These are phyloP conservation scores for Candida lessepsii DNA, from an alignment of 805 yeast genomes.

Conservation along the genomic window DNA sequence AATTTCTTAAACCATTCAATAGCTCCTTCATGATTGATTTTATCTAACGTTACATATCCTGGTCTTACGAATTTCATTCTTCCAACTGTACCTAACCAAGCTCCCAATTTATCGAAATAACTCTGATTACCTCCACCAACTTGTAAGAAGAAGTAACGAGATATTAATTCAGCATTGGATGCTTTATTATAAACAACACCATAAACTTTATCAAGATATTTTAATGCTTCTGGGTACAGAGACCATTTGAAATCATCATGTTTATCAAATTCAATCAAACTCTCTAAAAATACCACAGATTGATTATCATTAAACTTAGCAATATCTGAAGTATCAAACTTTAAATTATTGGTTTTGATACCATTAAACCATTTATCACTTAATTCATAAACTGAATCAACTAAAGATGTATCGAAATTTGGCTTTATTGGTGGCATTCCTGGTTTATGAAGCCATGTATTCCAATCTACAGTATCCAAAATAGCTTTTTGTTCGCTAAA, in stretches of 20 bases:
- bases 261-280: slow-evolving; percentile 53
- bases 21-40: slow-evolving; percentile 67
- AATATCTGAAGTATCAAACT: slow-evolving; percentile 52
- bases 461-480: slow-evolving; percentile 80
- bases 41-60: slow-evolving; percentile 64
- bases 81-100: slow-evolving; percentile 89
- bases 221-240: slow-evolving; percentile 30
- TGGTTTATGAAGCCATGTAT: slow-evolving; percentile 74
- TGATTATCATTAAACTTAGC: slow-evolving; percentile 68
- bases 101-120: slow-evolving; percentile 56
- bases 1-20: slow-evolving; percentile 58
- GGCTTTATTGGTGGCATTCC: slow-evolving; percentile 88
- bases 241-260: slow-evolving; percentile 37
- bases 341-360: slow-evolving; percentile 22
- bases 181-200: slow-evolving; percentile 44
- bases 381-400: slow-evolving; percentile 64
- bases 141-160: slow-evolving; percentile 73
- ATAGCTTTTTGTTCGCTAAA: slow-evolving; percentile 46
- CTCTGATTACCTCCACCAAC: slow-evolving; percentile 50
- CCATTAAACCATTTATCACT: slow-evolving; percentile 63
- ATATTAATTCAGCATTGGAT: slow-evolving; percentile 75
- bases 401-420: slow-evolving; percentile 72
- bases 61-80: slow-evolving; percentile 95
- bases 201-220: slow-evolving; percentile 35
- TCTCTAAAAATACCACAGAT: slow-evolving; percentile 73